Base-by-base conservation (phyloP, 2,329 filamentous ascomycete species). In the Balansia obtecta region DNA sequence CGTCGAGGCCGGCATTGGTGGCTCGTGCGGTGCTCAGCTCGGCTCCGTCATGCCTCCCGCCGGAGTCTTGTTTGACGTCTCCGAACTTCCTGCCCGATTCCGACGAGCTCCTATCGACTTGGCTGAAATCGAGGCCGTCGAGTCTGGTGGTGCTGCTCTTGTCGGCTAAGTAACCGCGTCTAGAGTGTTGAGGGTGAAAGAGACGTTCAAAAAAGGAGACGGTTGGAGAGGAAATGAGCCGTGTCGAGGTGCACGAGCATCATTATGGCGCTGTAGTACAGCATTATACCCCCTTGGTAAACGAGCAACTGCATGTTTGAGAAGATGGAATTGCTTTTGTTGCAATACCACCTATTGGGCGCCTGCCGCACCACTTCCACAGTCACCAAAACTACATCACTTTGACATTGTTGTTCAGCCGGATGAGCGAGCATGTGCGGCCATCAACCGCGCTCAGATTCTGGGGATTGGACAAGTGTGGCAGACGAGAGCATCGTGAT, bases 111-210 rank as follows among this genome's bases (percentile, higher is more conserved):
- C 81, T 12, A 86, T 90, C 70, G 83, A 79, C 38, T 69, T 83
- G 59, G 82, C 83, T 42, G 93, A 98, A 78, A 98, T 98, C 53
- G 93, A 97, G 68, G 90, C 89, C 20, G 79, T 98, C 62, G 89
- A 96, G 79, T 93, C 88, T 50, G 93, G 90, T 50, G 93, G 93
- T 51, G 93, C 91, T 34, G 70, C 76, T 37, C 64, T 75, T 51
- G 68, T 75, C 56, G 70, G 71, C 55, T 79, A 66, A 61, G 56
- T 11, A 4, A 33, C n/a, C 13, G 13, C 13, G 33, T n/a, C 7
- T 6, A 12, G 4, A 20, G 8, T 18, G 30, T 44, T 37, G 49
- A 27, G 4, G 16, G 22, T 42, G 30, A 37, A 37, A 37, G 38
- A 41, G 16, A 34, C 8, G 13, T 22, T 27, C 12, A 40, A 41